Evolutionary conservation across 768 basidiomycete genomes (phyloP), one percentile per base, ranked within the genome.

Genomic region (Scleroderma bovista): DNA sequence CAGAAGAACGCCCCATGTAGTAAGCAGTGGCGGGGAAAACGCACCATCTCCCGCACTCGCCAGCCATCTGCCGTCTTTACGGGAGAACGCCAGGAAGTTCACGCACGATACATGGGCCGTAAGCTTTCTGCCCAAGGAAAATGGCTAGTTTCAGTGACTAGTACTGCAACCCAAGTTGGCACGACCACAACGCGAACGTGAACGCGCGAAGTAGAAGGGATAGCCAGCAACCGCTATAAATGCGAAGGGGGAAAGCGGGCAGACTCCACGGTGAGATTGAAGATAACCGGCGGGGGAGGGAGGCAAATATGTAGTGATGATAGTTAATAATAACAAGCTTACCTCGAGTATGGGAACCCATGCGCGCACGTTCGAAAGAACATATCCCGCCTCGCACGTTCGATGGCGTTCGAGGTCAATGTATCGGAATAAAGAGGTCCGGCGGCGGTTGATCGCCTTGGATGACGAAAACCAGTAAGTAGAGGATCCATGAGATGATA

Each of bases 41-140:
- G 52, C 64, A 84, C 83, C 83, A 63, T 86, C 84, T 31, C 85
- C 84, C 24, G 81, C 85, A 57, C 80, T 84, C 3, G 82, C 83
- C 36, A 86, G 61, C 68, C 81, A 84, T 48, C 78, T 72, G 2
- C 80, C 83, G 29, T 77, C 75, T 8, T 73, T 65, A n/a, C 75
- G 75, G 2, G 84, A 84, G 51, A 85, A 84, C 1, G 72, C 61
- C 16, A 86, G 73, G 11, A 75, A 75, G 59, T 86, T 86, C 39
- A 86, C 76, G 61, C 84, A 86, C 10, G 83, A 83, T 31, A 65
- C 70, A 60, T 86, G 84, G 4, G 69, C 75, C 22, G 50, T 53
- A 20, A 74, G 53, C 55, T 58, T 64, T 52, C 71, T 72, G 50
- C 43, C 49, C 45, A 42, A 24, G 15, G 37, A 24, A 39, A 50